Evolutionary conservation across 2,329 filamentous ascomycete species (phyloP), one percentile per base, ranked within the genome.

Genomic region (Ilyonectria robusta): DNA sequence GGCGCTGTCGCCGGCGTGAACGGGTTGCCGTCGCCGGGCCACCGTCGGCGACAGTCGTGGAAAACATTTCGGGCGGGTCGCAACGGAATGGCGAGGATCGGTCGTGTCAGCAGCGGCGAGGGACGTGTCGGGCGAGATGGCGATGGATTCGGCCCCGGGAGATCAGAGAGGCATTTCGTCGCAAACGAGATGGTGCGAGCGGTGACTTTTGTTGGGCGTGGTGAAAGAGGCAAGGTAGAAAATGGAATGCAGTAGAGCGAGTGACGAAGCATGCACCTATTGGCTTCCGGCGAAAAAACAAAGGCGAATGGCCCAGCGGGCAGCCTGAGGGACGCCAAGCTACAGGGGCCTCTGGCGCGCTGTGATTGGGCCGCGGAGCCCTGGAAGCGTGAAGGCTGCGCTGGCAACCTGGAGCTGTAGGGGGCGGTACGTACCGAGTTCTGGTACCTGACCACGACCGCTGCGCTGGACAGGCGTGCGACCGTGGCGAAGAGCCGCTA

Each of bases 1-100:
- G 89, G 65, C 89, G 87, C 78, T 89, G 89, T 64, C 89, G 86
- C 67, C 89, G 86, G 66, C 89, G 87, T 73, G 88, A 89, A 70
- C 89, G 85, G 60, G 87, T 89, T 59, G 87, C 85, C 70, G 84
- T 87, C 73, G 86, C 85, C 33, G 87, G 84, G 72, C 86, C 85
- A 73, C 84, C 84, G 70, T 86, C 83, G 71, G 83, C 83, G 68
- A 81, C 77, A 53, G 86, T 82, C 53, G 88, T 84, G 60, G 88
- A 89, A 80, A 92, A 92, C 89, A 92, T 91, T 78, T 76, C 70
- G 70, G 65, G 59, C 62, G 70, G 72, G 64, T 75, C 73, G 73
- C 72, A 68, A 75, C 67, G 42, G 29, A 40, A 55, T 35, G 40
- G 29, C 21, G 46, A 59, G 61, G 66, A 59, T 68, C 62, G 67